phyloP scores from a whole-genome alignment of 2,329 filamentous ascomycete genomes.

The Dryadomyces quercus-mongolicae region DNA sequence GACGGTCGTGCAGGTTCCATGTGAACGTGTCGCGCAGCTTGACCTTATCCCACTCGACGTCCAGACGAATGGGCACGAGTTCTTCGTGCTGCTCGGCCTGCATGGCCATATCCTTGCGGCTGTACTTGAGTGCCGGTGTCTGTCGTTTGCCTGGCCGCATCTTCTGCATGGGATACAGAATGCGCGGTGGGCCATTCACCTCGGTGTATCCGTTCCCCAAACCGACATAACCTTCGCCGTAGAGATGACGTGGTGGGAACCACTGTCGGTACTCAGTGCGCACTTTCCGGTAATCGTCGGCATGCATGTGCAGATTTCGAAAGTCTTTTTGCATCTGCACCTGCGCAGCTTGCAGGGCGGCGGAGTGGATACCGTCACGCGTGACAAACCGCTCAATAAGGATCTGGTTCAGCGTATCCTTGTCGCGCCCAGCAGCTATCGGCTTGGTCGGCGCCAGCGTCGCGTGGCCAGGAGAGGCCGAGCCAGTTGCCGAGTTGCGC shows the following conservation, averaged over 20 bases:
- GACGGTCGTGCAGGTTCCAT: conserved; percentile 91
- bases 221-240: conserved; percentile 69
- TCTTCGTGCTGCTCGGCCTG: conserved; percentile 90
- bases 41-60: conserved; percentile 92
- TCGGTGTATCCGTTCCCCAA: conserved; percentile 84
- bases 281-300: conserved; percentile 56
- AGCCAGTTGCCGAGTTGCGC: not conserved
- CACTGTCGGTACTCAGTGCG: conserved; percentile 40
- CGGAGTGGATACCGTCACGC: conserved; percentile 41
- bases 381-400: conserved; percentile 41
- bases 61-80: conserved; percentile 78
- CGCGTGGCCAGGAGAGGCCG: not conserved
- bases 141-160: conserved; percentile 65
- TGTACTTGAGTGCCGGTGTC: conserved; percentile 59
- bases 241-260: conserved; percentile 46
- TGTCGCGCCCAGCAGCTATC: conserved; percentile 22
- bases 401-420: conserved; percentile 41
- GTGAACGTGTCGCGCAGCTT: conserved; percentile 95
- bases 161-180: conserved; percentile 72
- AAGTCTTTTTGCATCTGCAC: conserved; percentile 35
- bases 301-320: conserved; percentile 42
- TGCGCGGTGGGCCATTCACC: conserved; percentile 48
- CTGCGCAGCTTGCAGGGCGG: conserved; percentile 40
- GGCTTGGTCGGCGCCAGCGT: conserved; percentile 7
- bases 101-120: conserved; percentile 66